phyloP scores from a whole-genome alignment of 148 eudicot species.

The Diospyros kaki region DNA sequence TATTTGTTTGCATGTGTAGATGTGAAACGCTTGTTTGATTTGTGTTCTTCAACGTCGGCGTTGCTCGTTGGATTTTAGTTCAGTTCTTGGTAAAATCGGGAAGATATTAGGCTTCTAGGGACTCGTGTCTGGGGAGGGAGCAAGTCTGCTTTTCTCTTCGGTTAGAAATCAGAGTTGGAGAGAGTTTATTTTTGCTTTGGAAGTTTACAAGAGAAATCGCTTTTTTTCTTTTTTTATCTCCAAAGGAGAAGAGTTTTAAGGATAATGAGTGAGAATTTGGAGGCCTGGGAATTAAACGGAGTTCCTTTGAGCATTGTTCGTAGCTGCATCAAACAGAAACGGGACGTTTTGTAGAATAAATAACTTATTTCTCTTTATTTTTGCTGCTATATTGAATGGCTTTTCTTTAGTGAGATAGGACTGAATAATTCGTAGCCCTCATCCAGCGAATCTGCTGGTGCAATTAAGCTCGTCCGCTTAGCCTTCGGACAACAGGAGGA shows the following conservation, averaged over 20 bases:
- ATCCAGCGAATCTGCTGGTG: conserved; percentile 6
- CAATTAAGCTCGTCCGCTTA: conserved; percentile 13
- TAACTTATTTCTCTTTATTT: neutral
- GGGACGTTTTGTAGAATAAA: neutral
- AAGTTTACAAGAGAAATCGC: neutral
- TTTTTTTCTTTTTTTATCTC: neutral
- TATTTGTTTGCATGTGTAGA: neutral
- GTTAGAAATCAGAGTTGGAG: neutral
- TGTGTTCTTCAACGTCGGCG: neutral
- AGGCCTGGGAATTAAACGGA: neutral
- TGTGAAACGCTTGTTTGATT: neutral
- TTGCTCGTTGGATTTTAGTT: neutral
- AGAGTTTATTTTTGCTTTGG: neutral
- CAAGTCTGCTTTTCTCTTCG: neutral
- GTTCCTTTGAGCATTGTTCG: neutral
- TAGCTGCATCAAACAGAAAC: neutral
- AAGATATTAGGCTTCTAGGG: neutral
- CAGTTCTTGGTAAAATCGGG: neutral
- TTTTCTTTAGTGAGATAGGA: conserved; percentile 8
- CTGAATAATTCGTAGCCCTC: neutral
- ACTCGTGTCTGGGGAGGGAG: neutral
- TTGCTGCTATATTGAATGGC: neutral
- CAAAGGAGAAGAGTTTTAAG: neutral
- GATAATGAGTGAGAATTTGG: conserved; percentile 2
- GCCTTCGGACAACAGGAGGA: conserved; percentile 9